Evolutionary conservation across 2,329 filamentous ascomycete species (phyloP).

Genomic region (Epichloe sibirici): DNA sequence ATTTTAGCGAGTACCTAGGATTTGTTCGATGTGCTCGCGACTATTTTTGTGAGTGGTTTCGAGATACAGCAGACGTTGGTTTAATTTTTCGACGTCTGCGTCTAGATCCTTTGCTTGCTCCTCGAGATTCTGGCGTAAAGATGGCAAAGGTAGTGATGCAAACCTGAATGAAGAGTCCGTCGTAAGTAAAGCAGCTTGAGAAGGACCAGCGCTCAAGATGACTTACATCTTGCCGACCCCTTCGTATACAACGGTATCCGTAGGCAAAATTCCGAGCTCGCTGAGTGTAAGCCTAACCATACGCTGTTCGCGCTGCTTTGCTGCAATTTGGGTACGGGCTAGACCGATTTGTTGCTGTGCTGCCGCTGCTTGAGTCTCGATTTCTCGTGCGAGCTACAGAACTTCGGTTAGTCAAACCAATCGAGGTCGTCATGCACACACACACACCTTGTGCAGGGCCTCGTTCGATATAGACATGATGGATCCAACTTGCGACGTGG

Average conservation of each 20-base stretch:
- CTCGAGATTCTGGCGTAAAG: slow-evolving; percentile 64
- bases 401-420: neutral
- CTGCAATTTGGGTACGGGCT: slow-evolving; percentile 69
- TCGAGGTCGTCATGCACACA: too few relatives aligned
- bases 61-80: slow-evolving; percentile 83
- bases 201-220: neutral
- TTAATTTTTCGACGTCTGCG: slow-evolving; percentile 65
- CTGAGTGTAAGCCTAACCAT: slow-evolving; percentile 77
- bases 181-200: neutral
- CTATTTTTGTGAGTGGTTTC: slow-evolving; percentile 96
- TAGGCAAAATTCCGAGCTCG: slow-evolving; percentile 66
- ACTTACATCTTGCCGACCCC: slow-evolving; percentile 92
- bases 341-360: slow-evolving; percentile 88
- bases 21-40: slow-evolving; percentile 78
- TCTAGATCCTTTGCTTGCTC: slow-evolving; percentile 64
- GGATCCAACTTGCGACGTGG: neutral
- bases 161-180: slow-evolving; percentile 50
- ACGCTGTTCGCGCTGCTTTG: slow-evolving; percentile 80
- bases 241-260: slow-evolving; percentile 75
- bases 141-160: slow-evolving; percentile 59
- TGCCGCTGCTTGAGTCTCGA: slow-evolving; percentile 76
- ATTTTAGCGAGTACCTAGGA: slow-evolving; percentile 46
- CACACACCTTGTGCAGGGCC: slow-evolving; percentile 73
- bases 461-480: slow-evolving; percentile 88
- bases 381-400: slow-evolving; percentile 74